These are phyloP conservation scores for Pichia sporocuriosa DNA, from an alignment of 805 yeast genomes.

Conservation along the genomic window DNA sequence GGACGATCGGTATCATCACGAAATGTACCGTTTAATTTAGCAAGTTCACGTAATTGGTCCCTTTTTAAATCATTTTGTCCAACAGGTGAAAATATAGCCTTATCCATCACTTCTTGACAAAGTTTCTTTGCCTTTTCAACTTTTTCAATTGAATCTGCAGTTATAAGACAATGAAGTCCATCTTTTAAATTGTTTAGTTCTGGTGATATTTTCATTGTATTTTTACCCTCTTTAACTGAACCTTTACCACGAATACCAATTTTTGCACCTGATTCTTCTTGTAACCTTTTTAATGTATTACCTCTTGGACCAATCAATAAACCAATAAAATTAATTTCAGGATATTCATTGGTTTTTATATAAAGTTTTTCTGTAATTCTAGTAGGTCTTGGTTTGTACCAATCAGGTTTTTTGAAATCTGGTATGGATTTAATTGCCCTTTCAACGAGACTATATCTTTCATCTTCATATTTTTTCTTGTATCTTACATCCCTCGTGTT, in stretches of 20 bases:
- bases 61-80: slow-evolving; percentile 90
- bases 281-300: slow-evolving; percentile 72
- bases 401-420: slow-evolving; percentile 70
- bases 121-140: slow-evolving; percentile 67
- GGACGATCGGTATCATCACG: slow-evolving; percentile 60
- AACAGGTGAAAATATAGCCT: slow-evolving; percentile 83
- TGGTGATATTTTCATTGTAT: slow-evolving; percentile 39
- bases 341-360: slow-evolving; percentile 80
- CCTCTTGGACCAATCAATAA: slow-evolving; percentile 93
- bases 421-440: slow-evolving; percentile 67
- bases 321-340: slow-evolving; percentile 91
- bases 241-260: slow-evolving; percentile 94
- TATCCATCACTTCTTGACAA: slow-evolving; percentile 69
- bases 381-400: slow-evolving; percentile 51
- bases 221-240: slow-evolving; percentile 87
- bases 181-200: slow-evolving; percentile 60
- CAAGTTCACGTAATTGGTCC: slow-evolving; percentile 85
- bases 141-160: slow-evolving; percentile 74
- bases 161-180: slow-evolving; percentile 81
- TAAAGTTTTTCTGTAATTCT: slow-evolving; percentile 74
- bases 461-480: slow-evolving; percentile 59
- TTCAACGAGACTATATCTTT: slow-evolving; percentile 74
- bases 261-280: slow-evolving; percentile 79
- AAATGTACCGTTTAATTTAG: slow-evolving; percentile 88
- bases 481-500: slow-evolving; percentile 76